Percentiles rank a stretch among this genome's conserved stretches.
phyloP scores from a whole-genome alignment of 805 yeast genomes.

The Wickerhamomyces queroliae region DNA sequence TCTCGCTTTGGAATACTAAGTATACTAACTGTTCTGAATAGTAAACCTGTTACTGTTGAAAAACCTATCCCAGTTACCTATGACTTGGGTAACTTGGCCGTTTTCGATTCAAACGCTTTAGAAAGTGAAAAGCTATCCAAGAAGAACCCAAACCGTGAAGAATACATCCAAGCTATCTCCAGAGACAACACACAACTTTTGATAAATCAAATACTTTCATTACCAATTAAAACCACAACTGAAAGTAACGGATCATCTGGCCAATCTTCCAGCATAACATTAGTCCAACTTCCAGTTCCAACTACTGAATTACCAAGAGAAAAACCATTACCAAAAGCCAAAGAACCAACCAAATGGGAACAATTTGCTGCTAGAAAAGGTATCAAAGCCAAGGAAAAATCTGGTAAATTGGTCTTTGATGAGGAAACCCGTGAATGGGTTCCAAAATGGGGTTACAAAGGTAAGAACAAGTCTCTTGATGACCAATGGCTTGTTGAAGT shows the following conservation, averaged over 20 bases:
- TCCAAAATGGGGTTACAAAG: slow-evolving; percentile 97
- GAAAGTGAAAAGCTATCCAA: slow-evolving; percentile 51
- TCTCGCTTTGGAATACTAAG: no score
- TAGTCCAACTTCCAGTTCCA: slow-evolving; percentile 82
- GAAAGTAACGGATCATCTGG: slow-evolving; percentile 58
- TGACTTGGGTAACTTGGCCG: slow-evolving; percentile 88
- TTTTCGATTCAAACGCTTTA: slow-evolving; percentile 84
- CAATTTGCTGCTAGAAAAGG: slow-evolving; percentile 94
- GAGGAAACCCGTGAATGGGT: slow-evolving; percentile 94
- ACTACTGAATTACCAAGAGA: slow-evolving; percentile 83
- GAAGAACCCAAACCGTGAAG: slow-evolving; percentile 55
- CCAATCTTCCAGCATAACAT: slow-evolving; percentile 67
- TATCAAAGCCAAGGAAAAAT: slow-evolving; percentile 81
- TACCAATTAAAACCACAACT: slow-evolving; percentile 85
- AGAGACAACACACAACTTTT: slow-evolving; percentile 92
- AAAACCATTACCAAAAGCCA: slow-evolving; percentile 89
- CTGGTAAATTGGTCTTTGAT: slow-evolving; percentile 85
- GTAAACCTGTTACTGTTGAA: slow-evolving; percentile 80
- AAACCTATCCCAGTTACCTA: slow-evolving; percentile 85
- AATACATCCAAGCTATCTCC: slow-evolving; percentile 55
- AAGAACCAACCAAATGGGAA: slow-evolving; percentile 95
- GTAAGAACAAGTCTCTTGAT: slow-evolving; percentile 82
- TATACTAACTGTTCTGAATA: background rate
- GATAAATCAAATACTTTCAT: slow-evolving; percentile 82
- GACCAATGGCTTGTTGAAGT: slow-evolving; percentile 96